Evolutionary conservation across 23 red algal species (phyloP).

Genomic region (Gracilariopsis chorda): DNA sequence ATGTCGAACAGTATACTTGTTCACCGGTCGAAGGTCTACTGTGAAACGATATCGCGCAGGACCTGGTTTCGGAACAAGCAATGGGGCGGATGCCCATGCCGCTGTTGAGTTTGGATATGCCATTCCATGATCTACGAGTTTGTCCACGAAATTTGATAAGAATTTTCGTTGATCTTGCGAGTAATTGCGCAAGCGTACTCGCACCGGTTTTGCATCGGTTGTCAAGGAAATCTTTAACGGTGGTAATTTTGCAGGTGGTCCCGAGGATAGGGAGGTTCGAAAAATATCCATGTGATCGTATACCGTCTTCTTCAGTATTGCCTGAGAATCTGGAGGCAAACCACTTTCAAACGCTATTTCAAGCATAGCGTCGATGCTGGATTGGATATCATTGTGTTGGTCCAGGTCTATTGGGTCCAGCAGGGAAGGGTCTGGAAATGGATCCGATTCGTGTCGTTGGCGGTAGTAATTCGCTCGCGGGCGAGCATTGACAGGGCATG

Average conservation of each 20-base stretch:
- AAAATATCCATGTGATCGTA: slow-evolving; percentile 11
- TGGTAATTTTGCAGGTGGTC: neutral
- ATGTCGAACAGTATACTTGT: too few species aligned
- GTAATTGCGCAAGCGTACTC: too few species aligned
- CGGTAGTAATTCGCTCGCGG: slow-evolving; percentile 20
- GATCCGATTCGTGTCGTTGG: neutral
- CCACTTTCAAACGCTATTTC: neutral
- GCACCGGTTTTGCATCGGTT: neutral
- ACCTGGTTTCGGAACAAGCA: too few species aligned
- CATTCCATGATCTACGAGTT: too few species aligned
- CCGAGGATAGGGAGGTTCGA: neutral
- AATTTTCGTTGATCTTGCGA: too few species aligned
- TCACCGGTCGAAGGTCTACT: too few species aligned
- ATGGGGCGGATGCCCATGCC: too few species aligned
- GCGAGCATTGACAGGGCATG: too few species aligned
- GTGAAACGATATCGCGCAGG: too few species aligned
- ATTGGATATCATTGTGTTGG: slow-evolving; percentile 15
- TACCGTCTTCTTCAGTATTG: neutral
- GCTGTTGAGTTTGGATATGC: too few species aligned
- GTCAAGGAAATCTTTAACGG: neutral
- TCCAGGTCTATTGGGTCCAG: slow-evolving; percentile 33
- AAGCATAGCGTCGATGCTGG: neutral
- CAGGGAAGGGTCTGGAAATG: slow-evolving; percentile 12
- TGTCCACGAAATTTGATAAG: too few species aligned
- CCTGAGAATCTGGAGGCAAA: neutral